A percentile compares a stretch with the other conserved stretches of the same genome.
phyloP scores from a whole-genome alignment of 768 basidiomycete species.

The Suillus discolor region DNA sequence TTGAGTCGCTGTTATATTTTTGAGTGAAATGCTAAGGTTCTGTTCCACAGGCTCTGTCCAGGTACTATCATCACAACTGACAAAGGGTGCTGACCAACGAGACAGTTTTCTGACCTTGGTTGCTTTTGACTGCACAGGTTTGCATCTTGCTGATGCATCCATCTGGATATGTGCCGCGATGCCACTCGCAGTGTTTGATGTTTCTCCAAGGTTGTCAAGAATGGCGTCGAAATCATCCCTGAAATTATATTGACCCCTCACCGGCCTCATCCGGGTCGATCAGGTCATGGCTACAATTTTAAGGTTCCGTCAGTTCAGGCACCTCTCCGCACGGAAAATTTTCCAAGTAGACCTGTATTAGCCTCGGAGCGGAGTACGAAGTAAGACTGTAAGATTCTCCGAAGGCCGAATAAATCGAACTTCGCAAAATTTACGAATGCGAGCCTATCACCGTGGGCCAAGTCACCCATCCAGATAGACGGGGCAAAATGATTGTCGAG shows the following conservation, averaged over 20 bases:
- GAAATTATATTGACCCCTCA: slow-evolving; percentile 45
- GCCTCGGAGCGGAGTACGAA: too few species aligned
- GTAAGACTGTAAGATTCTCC: too few species aligned
- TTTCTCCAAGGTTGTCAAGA: slow-evolving; percentile 42
- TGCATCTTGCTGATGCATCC: slow-evolving; percentile 28
- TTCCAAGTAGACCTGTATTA: too few species aligned
- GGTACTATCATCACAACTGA: slow-evolving; percentile 14
- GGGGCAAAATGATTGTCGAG: too few species aligned
- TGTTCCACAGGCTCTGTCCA: slow-evolving; percentile 18
- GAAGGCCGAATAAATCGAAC: too few species aligned
- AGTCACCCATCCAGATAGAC: too few species aligned
- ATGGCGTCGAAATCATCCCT: slow-evolving; percentile 46
- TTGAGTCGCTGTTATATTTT: background rate
- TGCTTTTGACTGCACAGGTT: slow-evolving; percentile 19
- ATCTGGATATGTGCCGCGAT: slow-evolving; percentile 32
- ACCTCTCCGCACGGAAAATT: too few species aligned
- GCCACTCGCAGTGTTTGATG: slow-evolving; percentile 47
- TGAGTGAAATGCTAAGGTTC: background rate
- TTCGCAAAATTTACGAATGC: too few species aligned
- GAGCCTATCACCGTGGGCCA: too few species aligned
- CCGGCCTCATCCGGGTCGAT: slow-evolving; percentile 45
- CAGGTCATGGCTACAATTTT: too few species aligned
- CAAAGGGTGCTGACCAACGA: too few species aligned
- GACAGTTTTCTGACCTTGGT: background rate
- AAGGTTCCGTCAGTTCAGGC: too few species aligned